Base-by-base conservation (phyloP, 495 filamentous ascomycete genomes). In the Penicillium samsonianum region DNA sequence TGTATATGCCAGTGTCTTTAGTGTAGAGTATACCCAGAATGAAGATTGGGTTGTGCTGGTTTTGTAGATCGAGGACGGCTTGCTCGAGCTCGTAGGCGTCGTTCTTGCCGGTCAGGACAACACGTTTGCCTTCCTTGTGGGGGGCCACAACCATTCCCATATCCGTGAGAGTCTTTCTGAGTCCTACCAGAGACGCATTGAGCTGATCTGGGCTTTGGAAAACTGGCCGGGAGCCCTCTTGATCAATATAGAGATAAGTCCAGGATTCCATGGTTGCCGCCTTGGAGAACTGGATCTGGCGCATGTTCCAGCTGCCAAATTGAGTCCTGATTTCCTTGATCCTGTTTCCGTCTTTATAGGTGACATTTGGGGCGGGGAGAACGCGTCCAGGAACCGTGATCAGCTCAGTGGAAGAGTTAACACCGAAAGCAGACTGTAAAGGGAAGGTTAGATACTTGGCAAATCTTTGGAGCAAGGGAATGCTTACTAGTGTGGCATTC, bases 381-480 rank as follows among this genome's bases (percentile, higher is more conserved):
- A 89, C 75, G 11, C 89, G 84, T 8, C 80, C 90, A 0, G 67
- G 65, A 2, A 92, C 87, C 0, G 86, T 87, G 35, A 92, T 70
- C 10, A 94, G 73, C 0, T 78, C 65, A 8, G 77, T 69, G 10
- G 69, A 70, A 0, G 86, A 71, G 4, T 73, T 62, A 37, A 92
- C 67, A 7, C 84, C 83, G 61, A 90, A 91, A 7, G 67, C 62
- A 10, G 57, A 47, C 75, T 82, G 55, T 25, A 19, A 51, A 26
- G 25, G 11, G 11, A 35, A 19, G 11, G 53, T 51, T 52, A 59
- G 25, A 10, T 9, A 30, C 3, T 55, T 10, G 19, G 31, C 5
- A 8, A 25, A 38, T 33, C 35, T 43, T 25, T 0, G 37, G 40
- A 50, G 9, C n/a, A 20, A 35, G 33, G 11, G 10, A 43, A 30